Conservation (phyloP, 164 flowering plant species). For the Magnolia officinalis region DNA sequence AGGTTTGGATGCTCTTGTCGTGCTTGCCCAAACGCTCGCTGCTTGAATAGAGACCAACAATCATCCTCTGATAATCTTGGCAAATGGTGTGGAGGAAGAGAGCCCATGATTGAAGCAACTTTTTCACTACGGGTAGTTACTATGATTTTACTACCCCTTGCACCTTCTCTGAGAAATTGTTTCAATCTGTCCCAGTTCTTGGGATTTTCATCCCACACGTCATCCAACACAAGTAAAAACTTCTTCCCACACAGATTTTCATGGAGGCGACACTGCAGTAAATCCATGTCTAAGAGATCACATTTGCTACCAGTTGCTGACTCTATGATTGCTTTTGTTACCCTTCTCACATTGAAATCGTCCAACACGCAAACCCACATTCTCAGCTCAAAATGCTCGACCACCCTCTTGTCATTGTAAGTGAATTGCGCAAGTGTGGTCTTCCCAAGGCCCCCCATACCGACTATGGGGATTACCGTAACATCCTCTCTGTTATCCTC, state of each 20-base stretch:
- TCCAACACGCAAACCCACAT: constrained; percentile 12
- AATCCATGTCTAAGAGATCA: constrained; percentile 1
- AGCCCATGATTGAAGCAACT: constrained; percentile 10
- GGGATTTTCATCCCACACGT: constrained; percentile 16
- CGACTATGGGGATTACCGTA: constrained; percentile 2
- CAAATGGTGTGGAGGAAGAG: constrained; percentile 2
- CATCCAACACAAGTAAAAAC: constrained; percentile 16
- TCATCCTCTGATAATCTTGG: constrained; percentile 7
- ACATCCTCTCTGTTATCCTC: not conserved
- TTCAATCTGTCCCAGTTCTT: constrained; percentile 5
- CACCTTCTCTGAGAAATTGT: not conserved
- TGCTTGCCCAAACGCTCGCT: constrained; percentile 4
- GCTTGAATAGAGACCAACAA: constrained; percentile 15
- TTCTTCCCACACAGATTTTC: constrained; percentile 3
- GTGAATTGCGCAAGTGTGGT: constrained; percentile 8
- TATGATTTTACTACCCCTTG: constrained; percentile 11
- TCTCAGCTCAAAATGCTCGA: not conserved
- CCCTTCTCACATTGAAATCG: constrained; percentile 1
- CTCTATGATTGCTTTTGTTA: constrained; percentile 9
- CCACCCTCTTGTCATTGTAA: constrained; percentile 8
- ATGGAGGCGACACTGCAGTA: constrained; percentile 1
- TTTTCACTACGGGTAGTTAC: constrained; percentile 16
- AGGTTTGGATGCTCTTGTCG: constrained; percentile 4
- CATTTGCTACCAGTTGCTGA: not conserved
- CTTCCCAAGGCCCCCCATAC: constrained; percentile 15